Evolutionary conservation across 345 rosid genomes (phyloP).

Genomic region (Sisymbrium irio): DNA sequence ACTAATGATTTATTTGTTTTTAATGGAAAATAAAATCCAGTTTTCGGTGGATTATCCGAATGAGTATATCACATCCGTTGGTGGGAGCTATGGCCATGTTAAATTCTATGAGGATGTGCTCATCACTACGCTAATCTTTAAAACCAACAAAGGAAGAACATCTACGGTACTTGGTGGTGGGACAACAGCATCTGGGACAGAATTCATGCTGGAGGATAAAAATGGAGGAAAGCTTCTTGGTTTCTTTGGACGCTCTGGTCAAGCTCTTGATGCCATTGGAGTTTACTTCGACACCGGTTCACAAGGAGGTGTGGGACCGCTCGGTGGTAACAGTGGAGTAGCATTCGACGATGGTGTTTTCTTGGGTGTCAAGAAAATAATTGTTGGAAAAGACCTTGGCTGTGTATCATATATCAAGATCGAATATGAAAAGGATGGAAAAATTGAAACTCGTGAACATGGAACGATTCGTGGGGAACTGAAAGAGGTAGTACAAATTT

Average conservation of each 20-base stretch:
- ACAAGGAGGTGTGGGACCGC: too few species aligned
- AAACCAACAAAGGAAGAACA: slow-evolving; percentile 9
- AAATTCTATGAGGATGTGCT: background rate
- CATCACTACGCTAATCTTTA: background rate
- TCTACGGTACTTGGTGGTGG: slow-evolving; percentile 4
- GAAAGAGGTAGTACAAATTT: background rate
- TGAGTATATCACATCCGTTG: slow-evolving; percentile 25
- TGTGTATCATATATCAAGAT: background rate
- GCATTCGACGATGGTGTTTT: slow-evolving; percentile 22
- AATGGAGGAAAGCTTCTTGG: background rate
- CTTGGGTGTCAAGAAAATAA: background rate
- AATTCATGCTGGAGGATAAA: slow-evolving; percentile 16
- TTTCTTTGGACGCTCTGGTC: slow-evolving; percentile 1
- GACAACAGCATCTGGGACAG: background rate
- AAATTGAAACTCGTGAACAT: background rate
- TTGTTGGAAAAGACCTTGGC: background rate
- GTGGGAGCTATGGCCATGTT: slow-evolving; percentile 13
- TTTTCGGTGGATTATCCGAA: slow-evolving; percentile 27
- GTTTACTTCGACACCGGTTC: slow-evolving; percentile 20
- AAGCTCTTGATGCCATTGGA: slow-evolving; percentile 19
- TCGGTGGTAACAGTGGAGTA: background rate
- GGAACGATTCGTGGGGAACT: background rate
- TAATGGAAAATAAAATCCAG: slow-evolving; percentile 14
- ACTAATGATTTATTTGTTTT: background rate
- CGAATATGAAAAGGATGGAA: background rate